Base-by-base conservation (phyloP, 768 basidiomycete species). In the Suillus americanus region DNA sequence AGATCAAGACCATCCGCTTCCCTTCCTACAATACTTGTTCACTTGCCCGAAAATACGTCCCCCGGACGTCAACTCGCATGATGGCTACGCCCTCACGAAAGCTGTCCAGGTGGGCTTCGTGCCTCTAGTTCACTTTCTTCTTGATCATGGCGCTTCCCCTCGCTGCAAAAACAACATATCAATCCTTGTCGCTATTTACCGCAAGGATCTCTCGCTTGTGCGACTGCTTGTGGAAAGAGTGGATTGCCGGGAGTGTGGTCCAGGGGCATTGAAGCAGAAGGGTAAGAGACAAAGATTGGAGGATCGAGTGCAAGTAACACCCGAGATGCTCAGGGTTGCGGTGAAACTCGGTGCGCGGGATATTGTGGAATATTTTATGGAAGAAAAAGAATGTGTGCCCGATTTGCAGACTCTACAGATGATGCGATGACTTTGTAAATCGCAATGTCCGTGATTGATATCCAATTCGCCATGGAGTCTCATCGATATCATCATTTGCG, bases 81-180 rank as follows among this genome's bases (percentile, higher is more conserved):
- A 85, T 3, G 96, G 95, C 1, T 97, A 95, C 71, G 89, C 90
- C 0, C 85, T 97, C 46, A 87, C 87, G 18, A 88, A 85, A 67
- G 94, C 95, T 2, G 91, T 94, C 1, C 81, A 88, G 43, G 86
- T 84, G 0, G 79, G 79, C 25, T 89, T 89, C 66, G 62, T 81
- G 1, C 86, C 88, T 3, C 84, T 97, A 9, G 80, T 95, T 1
- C 78, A 75, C 28, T 89, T 92, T 68, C 81, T 98, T 18, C 85
- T 97, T 57, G 78, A 80, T 3, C 79, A 87, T 23, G 90, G 87
- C 3, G 95, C 93, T 0, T 89, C 89, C 13, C 95, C 95, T 0
- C 71, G 71, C 5, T 76, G 76, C 66, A 90, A 89, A 69, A 74
- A 82, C 14, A 82, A 79, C 25, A 78, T 95, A n/a, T 83, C 94